phyloP scores from a whole-genome alignment of 495 filamentous ascomycete species.

The Neurospora sp. region DNA sequence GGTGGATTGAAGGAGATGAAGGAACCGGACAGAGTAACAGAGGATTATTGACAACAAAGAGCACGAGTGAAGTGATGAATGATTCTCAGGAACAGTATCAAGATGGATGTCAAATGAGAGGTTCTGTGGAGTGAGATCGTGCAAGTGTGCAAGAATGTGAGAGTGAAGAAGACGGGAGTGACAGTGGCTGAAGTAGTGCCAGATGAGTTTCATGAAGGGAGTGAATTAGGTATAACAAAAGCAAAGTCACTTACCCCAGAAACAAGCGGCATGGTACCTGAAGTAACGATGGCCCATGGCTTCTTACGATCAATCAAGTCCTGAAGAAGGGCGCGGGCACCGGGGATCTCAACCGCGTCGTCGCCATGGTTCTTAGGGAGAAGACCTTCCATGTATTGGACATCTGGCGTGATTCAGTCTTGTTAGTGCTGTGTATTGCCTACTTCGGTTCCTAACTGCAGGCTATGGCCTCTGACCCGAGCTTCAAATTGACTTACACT shows the following conservation, averaged over 20 bases:
- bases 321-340: constrained; percentile 38
- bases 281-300: constrained; percentile 90
- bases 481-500: constrained; percentile 50
- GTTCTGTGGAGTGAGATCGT: neutral
- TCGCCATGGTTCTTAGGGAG: constrained; percentile 66
- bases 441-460: neutral
- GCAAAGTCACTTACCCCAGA: constrained; percentile 36
- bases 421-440: neutral
- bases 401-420: constrained; percentile 44
- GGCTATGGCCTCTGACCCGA: neutral
- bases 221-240: neutral
- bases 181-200: no score
- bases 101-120: neutral
- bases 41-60: neutral
- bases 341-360: constrained; percentile 77
- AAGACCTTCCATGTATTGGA: constrained; percentile 64
- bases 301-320: constrained; percentile 35
- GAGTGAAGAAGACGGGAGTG: neutral
- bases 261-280: constrained; percentile 71
- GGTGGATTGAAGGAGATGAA: neutral
- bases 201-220: no score
- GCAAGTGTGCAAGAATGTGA: neutral
- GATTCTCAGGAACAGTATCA: neutral
- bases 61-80: neutral
- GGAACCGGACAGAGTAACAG: neutral